phyloP scores from a whole-genome alignment of 176 grass and related monocot genomes.

The Avena eriantha region DNA sequence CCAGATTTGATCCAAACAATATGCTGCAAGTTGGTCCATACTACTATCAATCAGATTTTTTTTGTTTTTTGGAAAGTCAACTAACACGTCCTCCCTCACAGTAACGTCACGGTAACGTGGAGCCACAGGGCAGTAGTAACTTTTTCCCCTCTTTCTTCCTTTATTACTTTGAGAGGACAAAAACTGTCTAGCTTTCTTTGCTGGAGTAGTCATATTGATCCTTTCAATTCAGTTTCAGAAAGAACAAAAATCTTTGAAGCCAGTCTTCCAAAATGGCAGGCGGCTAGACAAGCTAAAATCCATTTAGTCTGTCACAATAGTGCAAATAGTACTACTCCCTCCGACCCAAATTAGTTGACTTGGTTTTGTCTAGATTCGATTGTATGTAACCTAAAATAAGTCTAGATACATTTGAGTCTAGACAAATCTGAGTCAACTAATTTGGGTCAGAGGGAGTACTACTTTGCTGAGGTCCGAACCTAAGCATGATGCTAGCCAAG shows the following conservation, averaged over 20 bases:
- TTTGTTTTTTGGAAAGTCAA: neutral
- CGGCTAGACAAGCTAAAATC: neutral
- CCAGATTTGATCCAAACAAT: neutral
- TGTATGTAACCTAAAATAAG: too few species aligned
- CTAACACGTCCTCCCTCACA: neutral
- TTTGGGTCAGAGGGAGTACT: too few species aligned
- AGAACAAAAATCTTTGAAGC: neutral
- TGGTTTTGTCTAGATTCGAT: too few species aligned
- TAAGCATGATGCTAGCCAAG: neutral
- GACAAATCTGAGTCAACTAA: too few species aligned
- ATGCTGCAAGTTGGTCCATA: neutral
- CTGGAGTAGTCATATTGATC: neutral
- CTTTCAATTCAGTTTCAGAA: neutral
- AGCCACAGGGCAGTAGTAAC: neutral
- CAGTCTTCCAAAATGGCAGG: neutral
- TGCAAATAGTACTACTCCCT: neutral
- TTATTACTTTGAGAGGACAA: neutral
- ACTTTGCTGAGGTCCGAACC: too few species aligned
- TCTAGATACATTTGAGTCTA: too few species aligned
- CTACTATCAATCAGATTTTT: neutral
- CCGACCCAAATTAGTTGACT: too few species aligned
- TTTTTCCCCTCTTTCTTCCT: neutral
- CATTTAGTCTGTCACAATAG: neutral
- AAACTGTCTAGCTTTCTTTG: neutral
- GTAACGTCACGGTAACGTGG: neutral